Evolutionary conservation across 768 basidiomycete species (phyloP).

Genomic region (Pleurotus ostreatus): DNA sequence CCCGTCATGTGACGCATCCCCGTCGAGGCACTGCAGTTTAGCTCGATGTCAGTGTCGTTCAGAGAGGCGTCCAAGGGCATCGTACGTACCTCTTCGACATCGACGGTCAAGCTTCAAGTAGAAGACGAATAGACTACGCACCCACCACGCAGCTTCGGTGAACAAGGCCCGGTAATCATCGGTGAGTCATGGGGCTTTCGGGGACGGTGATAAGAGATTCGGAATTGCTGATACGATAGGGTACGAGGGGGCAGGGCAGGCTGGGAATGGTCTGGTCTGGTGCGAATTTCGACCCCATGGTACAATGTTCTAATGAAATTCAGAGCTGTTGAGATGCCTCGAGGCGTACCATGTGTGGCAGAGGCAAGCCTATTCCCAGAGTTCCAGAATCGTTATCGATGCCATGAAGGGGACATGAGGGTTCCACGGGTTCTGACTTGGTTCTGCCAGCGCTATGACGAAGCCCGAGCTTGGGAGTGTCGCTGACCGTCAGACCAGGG

Average conservation of each 20-base stretch:
- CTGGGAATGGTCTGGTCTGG: not conserved
- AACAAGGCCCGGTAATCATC: not conserved
- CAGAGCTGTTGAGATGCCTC: not conserved
- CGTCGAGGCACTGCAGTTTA: not conserved
- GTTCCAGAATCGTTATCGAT: too few relatives aligned
- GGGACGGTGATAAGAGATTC: not conserved
- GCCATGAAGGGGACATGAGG: too few relatives aligned
- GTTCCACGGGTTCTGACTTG: too few relatives aligned
- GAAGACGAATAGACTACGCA: not conserved
- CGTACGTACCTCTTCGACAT: not conserved
- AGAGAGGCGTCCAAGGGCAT: not conserved
- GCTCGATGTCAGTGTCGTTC: not conserved
- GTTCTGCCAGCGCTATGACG: too few relatives aligned
- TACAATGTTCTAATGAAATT: too few relatives aligned
- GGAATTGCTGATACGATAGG: not conserved
- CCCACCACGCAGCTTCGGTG: not conserved
- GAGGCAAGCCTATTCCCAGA: too few relatives aligned
- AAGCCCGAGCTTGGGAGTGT: too few relatives aligned
- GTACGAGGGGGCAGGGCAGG: not conserved
- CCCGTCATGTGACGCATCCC: slow-evolving; percentile 20
- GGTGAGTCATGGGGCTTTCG: not conserved
- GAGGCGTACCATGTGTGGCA: not conserved
- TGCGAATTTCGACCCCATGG: not conserved
- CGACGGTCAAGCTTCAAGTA: not conserved
- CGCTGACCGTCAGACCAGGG: too few relatives aligned